These are phyloP conservation scores for Leccinum ochraceum DNA, from an alignment of 768 basidiomycete genomes.

Conservation along the genomic window DNA sequence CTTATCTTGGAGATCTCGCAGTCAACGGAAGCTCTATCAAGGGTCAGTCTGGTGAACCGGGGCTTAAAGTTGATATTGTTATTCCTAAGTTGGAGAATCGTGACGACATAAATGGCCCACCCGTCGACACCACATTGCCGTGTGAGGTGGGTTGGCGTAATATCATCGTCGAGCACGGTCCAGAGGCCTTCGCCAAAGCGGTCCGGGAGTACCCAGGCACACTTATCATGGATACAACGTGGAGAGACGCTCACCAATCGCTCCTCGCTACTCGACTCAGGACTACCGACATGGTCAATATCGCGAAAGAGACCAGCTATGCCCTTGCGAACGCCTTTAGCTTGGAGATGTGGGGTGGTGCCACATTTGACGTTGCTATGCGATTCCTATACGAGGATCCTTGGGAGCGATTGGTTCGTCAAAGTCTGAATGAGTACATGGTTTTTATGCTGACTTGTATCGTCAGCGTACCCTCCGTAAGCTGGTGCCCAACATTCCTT, in stretches of 20 bases:
- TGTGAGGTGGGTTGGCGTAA: slow-evolving; percentile 95
- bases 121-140: slow-evolving; percentile 78
- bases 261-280: slow-evolving; percentile 94
- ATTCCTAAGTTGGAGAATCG: slow-evolving; percentile 79
- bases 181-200: slow-evolving; percentile 97
- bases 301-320: slow-evolving; percentile 96
- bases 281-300: slow-evolving; percentile 97
- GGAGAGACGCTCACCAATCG: slow-evolving; percentile 99
- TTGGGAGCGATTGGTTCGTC: slow-evolving; percentile 90
- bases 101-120: slow-evolving; percentile 70
- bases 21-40: slow-evolving; percentile 99
- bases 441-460: slow-evolving; percentile 13
- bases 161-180: slow-evolving; percentile 97
- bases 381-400: slow-evolving; percentile 99
- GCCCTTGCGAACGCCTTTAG: slow-evolving; percentile 95
- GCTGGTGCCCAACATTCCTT: slow-evolving; percentile 96
- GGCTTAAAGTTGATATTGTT: slow-evolving; percentile 84
- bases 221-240: slow-evolving; percentile 98
- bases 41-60: slow-evolving; percentile 93
- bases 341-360: slow-evolving; percentile 98
- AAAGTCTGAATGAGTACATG: background rate
- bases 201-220: slow-evolving; percentile 94
- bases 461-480: slow-evolving; percentile 83
- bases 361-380: slow-evolving; percentile 99
- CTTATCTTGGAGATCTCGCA: slow-evolving; percentile 95